Conservation (phyloP, 805 yeast genomes). For the Kodamaea restingae region DNA sequence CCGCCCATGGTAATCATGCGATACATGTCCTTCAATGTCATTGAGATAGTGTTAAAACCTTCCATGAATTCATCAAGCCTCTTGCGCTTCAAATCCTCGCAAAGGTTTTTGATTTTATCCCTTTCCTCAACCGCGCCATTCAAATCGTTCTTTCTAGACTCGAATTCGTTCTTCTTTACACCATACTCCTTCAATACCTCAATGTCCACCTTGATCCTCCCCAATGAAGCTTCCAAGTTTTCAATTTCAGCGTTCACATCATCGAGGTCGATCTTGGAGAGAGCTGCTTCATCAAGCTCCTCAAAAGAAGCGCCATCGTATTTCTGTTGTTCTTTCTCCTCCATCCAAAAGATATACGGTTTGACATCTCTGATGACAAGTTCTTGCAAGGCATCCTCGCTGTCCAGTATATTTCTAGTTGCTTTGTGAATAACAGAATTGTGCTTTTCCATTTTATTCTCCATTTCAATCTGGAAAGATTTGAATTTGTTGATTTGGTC, state of each 20-base stretch:
- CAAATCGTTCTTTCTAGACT: conserved; percentile 58
- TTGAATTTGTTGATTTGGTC: conserved; percentile 52
- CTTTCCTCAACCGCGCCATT: conserved; percentile 63
- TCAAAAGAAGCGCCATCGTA: conserved; percentile 38
- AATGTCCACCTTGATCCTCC: conserved; percentile 59
- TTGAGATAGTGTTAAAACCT: conserved; percentile 83
- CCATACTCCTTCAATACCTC: conserved; percentile 78
- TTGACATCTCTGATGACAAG: conserved; percentile 53
- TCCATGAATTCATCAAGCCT: conserved; percentile 88
- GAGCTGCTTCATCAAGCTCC: conserved; percentile 48
- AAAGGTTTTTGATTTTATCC: conserved; percentile 55
- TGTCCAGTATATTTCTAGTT: conserved; percentile 35
- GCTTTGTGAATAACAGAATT: conserved; percentile 35
- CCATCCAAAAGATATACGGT: conserved; percentile 49
- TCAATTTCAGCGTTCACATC: conserved; percentile 48
- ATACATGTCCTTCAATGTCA: conserved; percentile 92
- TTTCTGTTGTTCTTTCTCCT: conserved; percentile 31
- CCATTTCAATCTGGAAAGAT: conserved; percentile 63
- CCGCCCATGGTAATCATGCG: conserved; percentile 99
- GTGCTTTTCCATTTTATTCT: conserved; percentile 58
- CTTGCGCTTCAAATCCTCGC: conserved; percentile 67
- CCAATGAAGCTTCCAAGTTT: conserved; percentile 51
- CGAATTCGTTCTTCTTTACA: conserved; percentile 58
- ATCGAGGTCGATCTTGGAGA: conserved; percentile 45
- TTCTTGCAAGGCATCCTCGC: conserved; percentile 37